These are phyloP conservation scores for Ajuga reptans DNA, from an alignment of 305 asterid genomes.

Conservation along the genomic window DNA sequence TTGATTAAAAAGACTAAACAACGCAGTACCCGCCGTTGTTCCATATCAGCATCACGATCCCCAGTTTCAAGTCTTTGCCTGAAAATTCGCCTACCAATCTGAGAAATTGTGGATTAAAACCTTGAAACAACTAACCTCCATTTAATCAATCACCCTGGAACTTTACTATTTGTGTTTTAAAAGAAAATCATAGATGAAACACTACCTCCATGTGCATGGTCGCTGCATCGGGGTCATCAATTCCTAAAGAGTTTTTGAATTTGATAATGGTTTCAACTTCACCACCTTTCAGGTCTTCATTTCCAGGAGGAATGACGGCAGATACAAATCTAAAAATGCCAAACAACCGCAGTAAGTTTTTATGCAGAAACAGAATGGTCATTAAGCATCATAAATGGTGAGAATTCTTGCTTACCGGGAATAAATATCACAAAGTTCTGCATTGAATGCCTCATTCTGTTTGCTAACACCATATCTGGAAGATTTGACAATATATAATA, in stretches of 20 bases:
- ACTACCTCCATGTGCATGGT: slow-evolving; percentile 95
- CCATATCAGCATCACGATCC: slow-evolving; percentile 69
- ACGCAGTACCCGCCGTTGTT: slow-evolving; percentile 79
- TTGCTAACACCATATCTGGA: slow-evolving; percentile 89
- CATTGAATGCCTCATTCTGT: slow-evolving; percentile 79
- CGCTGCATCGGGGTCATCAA: slow-evolving; percentile 99
- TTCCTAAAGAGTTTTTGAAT: slow-evolving; percentile 81
- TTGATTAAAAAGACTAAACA: slow-evolving; percentile 24
- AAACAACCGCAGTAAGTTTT: neutral
- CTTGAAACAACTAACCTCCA: slow-evolving; percentile 10
- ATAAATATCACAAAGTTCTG: slow-evolving; percentile 89
- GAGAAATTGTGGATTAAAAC: slow-evolving; percentile 34
- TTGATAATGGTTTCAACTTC: slow-evolving; percentile 76
- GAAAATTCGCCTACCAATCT: slow-evolving; percentile 92
- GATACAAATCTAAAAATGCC: slow-evolving; percentile 56
- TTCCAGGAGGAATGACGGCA: slow-evolving; percentile 74
- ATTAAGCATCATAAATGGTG: neutral
- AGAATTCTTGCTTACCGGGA: slow-evolving; percentile 48
- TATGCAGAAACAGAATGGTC: slow-evolving; percentile 16
- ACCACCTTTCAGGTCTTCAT: slow-evolving; percentile 79
- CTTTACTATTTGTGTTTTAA: neutral
- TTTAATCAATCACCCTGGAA: slow-evolving; percentile 10
- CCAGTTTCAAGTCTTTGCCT: slow-evolving; percentile 98
- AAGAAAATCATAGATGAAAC: neutral
- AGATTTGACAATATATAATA: slow-evolving; percentile 20